Evolutionary conservation across 1,139 yeast genomes (phyloP).

Genomic region (Kodamaea alishanica): DNA sequence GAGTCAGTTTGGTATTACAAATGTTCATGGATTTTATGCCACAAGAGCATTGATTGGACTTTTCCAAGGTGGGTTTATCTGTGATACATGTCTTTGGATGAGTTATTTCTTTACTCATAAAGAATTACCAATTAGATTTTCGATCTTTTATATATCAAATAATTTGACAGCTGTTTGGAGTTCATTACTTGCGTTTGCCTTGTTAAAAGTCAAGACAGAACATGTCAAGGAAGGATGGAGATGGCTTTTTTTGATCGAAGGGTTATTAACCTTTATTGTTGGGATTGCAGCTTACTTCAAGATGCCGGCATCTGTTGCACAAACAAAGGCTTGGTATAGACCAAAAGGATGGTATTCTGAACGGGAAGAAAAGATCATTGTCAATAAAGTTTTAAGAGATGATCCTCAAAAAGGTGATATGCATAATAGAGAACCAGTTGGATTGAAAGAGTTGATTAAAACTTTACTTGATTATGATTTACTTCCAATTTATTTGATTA

Average conservation of each 20-base stretch:
- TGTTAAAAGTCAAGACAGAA: constrained; percentile 19
- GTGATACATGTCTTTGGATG: constrained; percentile 30
- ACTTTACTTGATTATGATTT: constrained; percentile 24
- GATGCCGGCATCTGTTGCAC: constrained; percentile 35
- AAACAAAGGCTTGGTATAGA: constrained; percentile 24
- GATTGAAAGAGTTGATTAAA: constrained; percentile 17
- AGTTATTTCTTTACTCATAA: constrained; percentile 27
- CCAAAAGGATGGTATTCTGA: constrained; percentile 38
- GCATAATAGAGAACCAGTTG: constrained; percentile 31
- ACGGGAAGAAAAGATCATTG: constrained; percentile 32
- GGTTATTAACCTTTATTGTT: constrained; percentile 25
- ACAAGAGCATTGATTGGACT: constrained; percentile 29
- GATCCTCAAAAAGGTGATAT: constrained; percentile 35
- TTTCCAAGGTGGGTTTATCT: constrained; percentile 30
- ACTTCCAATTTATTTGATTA: constrained; percentile 20
- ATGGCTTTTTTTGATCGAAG: constrained; percentile 37
- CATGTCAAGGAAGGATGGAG: constrained; percentile 26
- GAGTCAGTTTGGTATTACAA: constrained; percentile 39
- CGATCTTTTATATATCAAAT: constrained; percentile 25
- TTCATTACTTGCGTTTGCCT: constrained; percentile 29
- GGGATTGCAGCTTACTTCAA: constrained; percentile 29
- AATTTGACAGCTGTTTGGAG: constrained; percentile 22
- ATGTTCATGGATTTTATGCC: constrained; percentile 21
- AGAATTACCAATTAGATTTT: constrained; percentile 26
- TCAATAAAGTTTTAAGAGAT: constrained; percentile 29